These are phyloP conservation scores for Mortierella claussenii DNA, from an alignment of 192 early-diverging fungal species.

Conservation along the genomic window DNA sequence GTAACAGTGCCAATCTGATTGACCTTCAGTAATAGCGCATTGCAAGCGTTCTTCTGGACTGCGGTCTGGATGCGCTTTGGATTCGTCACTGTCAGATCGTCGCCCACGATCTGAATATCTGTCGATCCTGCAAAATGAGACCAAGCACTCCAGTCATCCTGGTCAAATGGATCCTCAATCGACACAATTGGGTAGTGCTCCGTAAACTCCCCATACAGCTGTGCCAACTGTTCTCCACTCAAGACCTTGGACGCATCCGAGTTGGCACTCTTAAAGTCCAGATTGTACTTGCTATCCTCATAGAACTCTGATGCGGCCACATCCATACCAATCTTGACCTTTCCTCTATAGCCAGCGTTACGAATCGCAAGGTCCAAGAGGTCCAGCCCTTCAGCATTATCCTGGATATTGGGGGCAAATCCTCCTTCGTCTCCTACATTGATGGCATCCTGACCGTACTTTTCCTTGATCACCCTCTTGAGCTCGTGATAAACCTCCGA, in stretches of 20 bases:
- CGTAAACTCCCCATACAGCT: constrained; percentile 84
- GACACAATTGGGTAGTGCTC: constrained; percentile 92
- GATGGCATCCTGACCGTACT: constrained; percentile 99
- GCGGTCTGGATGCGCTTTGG: constrained; percentile 89
- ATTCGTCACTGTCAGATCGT: constrained; percentile 99
- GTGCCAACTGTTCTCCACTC: constrained; percentile 79
- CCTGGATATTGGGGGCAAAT: constrained; percentile 99
- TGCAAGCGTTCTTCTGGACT: constrained; percentile 94
- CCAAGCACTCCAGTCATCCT: constrained; percentile 98
- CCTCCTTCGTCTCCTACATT: constrained; percentile 99
- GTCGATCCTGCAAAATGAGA: constrained; percentile 70
- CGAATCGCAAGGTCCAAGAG: constrained; percentile 90
- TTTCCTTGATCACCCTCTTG: constrained; percentile 97
- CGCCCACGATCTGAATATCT: constrained; percentile 94
- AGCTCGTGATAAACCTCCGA: constrained; percentile 97
- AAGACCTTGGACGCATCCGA: constrained; percentile 79
- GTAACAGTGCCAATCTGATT: constrained; percentile 99
- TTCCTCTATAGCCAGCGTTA: constrained; percentile 95
- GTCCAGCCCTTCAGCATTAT: constrained; percentile 95
- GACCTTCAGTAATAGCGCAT: constrained; percentile 96
- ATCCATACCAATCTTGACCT: constrained; percentile 98
- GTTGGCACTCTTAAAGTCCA: constrained; percentile 96
- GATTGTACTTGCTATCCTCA: constrained; percentile 94
- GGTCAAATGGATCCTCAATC: constrained; percentile 99
- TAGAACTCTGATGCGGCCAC: constrained; percentile 98